Evolutionary conservation across 768 basidiomycete genomes (phyloP).

Genomic region (Lanmaoa pseudosensibilis): DNA sequence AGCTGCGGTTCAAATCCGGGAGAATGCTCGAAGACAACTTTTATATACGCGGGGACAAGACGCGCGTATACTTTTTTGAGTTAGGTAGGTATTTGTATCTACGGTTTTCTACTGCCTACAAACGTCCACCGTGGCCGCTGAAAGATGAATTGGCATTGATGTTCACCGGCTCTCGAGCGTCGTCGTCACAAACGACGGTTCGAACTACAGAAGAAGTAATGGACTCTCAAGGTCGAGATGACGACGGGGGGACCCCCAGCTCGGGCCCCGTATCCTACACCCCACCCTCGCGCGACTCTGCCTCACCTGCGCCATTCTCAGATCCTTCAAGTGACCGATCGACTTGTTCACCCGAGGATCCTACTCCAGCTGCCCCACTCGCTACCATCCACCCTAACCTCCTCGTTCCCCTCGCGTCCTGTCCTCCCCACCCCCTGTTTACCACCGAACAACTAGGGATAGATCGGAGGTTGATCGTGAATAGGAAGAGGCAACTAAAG

Average conservation of each 20-base stretch:
- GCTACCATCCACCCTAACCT: slow-evolving; percentile 39
- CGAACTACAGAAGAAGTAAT: slow-evolving; percentile 36
- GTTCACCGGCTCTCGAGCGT: slow-evolving; percentile 63
- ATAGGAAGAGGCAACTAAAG: slow-evolving; percentile 90
- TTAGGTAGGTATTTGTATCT: slow-evolving; percentile 49
- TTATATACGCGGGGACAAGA: slow-evolving; percentile 96
- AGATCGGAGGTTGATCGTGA: slow-evolving; percentile 87
- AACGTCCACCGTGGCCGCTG: background rate
- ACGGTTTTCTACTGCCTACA: background rate
- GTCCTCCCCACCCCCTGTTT: slow-evolving; percentile 64
- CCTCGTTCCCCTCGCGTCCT: slow-evolving; percentile 21
- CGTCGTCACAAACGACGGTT: slow-evolving; percentile 34
- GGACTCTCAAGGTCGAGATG: slow-evolving; percentile 29
- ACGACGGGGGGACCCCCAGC: slow-evolving; percentile 7
- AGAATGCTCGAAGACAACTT: slow-evolving; percentile 91
- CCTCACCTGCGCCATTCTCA: background rate
- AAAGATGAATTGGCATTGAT: slow-evolving; percentile 77
- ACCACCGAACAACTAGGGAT: slow-evolving; percentile 82
- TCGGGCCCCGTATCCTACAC: slow-evolving; percentile 8
- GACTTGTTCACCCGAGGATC: background rate
- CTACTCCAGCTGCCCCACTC: background rate
- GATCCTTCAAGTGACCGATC: background rate
- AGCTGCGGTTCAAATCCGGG: slow-evolving; percentile 86
- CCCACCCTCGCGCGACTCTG: slow-evolving; percentile 4
- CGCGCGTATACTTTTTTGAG: slow-evolving; percentile 96